Evolutionary conservation across 306 rosid genomes (phyloP).

Genomic region (Myrica gale): DNA sequence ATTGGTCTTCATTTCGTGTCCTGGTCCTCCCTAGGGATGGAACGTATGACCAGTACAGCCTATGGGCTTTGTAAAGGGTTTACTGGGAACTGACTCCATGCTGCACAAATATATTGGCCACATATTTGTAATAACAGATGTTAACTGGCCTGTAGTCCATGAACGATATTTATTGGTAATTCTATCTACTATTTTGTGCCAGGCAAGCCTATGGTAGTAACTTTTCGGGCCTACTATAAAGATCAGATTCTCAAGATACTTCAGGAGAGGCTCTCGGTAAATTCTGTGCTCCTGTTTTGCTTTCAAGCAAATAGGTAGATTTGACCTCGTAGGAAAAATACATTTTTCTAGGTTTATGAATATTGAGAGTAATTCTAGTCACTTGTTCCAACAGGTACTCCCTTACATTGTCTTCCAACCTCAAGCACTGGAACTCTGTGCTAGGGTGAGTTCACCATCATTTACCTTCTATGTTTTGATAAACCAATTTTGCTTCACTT

Average conservation of each 20-base stretch:
- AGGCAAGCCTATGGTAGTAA: constrained; percentile 83
- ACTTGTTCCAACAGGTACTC: constrained; percentile 47
- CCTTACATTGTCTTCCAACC: constrained; percentile 68
- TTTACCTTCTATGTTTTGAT: not conserved
- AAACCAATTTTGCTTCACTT: not conserved
- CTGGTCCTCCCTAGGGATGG: not conserved
- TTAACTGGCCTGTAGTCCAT: not conserved
- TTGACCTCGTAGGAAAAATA: not conserved
- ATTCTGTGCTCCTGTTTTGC: constrained; percentile 26
- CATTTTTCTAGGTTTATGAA: constrained; percentile 16
- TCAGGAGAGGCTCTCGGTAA: constrained; percentile 68
- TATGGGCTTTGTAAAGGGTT: not conserved
- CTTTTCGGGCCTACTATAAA: constrained; percentile 70
- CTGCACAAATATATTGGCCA: not conserved
- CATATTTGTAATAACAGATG: not conserved
- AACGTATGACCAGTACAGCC: not conserved
- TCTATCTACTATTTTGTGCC: constrained; percentile 16
- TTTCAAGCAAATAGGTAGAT: not conserved
- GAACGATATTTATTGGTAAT: constrained; percentile 3
- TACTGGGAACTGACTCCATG: too few relatives aligned
- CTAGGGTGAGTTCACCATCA: constrained; percentile 65
- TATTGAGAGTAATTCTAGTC: constrained; percentile 12
- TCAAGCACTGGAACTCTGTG: constrained; percentile 87
- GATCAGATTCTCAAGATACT: constrained; percentile 86
- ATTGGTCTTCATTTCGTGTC: not conserved